phyloP scores from a whole-genome alignment of 2,329 filamentous ascomycete species.

The Colletotrichum acutatum region DNA sequence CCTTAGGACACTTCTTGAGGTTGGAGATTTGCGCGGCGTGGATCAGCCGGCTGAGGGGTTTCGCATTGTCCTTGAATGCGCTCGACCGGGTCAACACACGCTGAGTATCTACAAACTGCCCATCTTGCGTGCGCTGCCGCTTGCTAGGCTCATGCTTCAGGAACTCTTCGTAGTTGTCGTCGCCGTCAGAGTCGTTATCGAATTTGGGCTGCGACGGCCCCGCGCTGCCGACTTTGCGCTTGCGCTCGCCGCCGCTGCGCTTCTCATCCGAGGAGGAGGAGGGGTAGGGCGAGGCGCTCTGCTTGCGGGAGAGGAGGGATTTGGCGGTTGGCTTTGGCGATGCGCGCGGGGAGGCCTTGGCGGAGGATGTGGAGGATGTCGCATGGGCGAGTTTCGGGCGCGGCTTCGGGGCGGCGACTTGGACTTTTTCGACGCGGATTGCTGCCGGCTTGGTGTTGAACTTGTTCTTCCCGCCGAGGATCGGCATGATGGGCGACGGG shows the following conservation, averaged over 20 bases:
- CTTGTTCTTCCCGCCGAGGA: constrained; percentile 58
- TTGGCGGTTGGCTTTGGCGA: constrained; percentile 50
- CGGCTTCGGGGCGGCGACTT: constrained; percentile 52
- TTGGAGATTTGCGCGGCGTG: constrained; percentile 62
- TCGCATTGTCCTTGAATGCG: constrained; percentile 47
- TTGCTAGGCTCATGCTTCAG: constrained; percentile 57
- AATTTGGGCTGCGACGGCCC: constrained; percentile 48
- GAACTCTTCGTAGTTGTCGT: constrained; percentile 57
- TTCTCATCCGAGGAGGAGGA: constrained; percentile 46
- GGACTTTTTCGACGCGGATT: constrained; percentile 64
- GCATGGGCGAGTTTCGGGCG: constrained; percentile 48
- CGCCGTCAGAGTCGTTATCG: constrained; percentile 61
- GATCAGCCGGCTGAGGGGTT: constrained; percentile 55
- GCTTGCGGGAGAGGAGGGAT: constrained; percentile 43
- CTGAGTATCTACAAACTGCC: constrained; percentile 56
- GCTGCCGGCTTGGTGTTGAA: constrained; percentile 62
- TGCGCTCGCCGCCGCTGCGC: constrained; percentile 20
- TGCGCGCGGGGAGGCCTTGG: constrained; percentile 48
- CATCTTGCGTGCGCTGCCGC: constrained; percentile 56
- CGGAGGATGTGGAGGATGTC: constrained; percentile 46
- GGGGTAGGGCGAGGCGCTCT: constrained; percentile 56
- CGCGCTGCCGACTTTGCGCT: constrained; percentile 35
- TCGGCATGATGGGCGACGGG: constrained; percentile 39
- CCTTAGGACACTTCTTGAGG: constrained; percentile 29
- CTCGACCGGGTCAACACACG: constrained; percentile 57